Percentiles rank a stretch among this genome's conserved stretches.
Evolutionary conservation across 371 early-diverging fungal species (phyloP).

Genomic region (Apophysomyces sp.): DNA sequence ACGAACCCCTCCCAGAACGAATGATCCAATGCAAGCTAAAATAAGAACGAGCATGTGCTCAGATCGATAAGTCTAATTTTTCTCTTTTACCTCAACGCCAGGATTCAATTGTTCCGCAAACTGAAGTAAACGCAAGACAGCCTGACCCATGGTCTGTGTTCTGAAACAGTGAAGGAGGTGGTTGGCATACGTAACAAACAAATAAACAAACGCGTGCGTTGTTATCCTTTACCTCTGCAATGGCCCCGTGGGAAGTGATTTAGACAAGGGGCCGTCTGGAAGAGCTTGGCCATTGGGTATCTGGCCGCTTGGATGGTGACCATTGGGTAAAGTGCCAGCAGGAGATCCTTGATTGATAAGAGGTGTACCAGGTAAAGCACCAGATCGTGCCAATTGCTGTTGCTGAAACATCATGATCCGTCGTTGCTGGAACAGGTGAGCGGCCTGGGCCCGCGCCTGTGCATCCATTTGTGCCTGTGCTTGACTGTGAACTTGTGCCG

Average conservation of each 20-base stretch:
- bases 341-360: not conserved
- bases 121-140: slow-evolving; percentile 42
- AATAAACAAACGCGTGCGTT: not conserved
- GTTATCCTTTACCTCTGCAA: not conserved
- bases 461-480: not conserved
- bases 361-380: not conserved
- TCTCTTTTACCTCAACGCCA: slow-evolving; percentile 24
- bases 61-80: not conserved
- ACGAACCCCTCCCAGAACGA: slow-evolving; percentile 38
- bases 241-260: slow-evolving; percentile 1
- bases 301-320: not conserved
- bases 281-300: not conserved
- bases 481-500: not conserved
- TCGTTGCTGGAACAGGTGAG: not conserved
- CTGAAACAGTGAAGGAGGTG: not conserved
- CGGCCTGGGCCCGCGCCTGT: slow-evolving; percentile 1
- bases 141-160: slow-evolving; percentile 20
- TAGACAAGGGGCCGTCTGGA: slow-evolving; percentile 3
- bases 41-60: slow-evolving; percentile 1
- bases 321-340: not conserved
- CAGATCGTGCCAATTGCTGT: not conserved
- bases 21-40: slow-evolving; percentile 17
- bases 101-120: slow-evolving; percentile 45
- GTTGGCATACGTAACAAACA: slow-evolving; percentile 1
- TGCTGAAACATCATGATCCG: not conserved